These are phyloP conservation scores for Gamsiella multidivaricata DNA, from an alignment of 192 early-diverging fungal genomes.

Conservation along the genomic window DNA sequence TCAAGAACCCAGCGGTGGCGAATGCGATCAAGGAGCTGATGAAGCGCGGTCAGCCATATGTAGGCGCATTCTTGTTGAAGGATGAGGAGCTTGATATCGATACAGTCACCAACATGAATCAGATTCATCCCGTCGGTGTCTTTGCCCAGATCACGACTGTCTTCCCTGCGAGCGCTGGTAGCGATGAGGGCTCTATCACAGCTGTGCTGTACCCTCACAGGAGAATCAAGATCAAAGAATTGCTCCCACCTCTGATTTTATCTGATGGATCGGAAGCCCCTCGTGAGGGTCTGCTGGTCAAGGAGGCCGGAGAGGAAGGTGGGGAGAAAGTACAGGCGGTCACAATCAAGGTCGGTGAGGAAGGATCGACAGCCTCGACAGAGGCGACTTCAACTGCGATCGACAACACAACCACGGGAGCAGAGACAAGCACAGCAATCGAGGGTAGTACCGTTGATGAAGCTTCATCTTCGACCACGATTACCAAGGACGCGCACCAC, in stretches of 20 bases:
- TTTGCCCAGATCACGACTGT: slow-evolving; percentile 97
- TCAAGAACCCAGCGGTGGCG: slow-evolving; percentile 94
- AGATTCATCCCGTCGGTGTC: slow-evolving; percentile 92
- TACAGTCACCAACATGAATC: slow-evolving; percentile 75
- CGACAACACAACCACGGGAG: slow-evolving; percentile 11
- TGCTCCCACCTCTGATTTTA: slow-evolving; percentile 62
- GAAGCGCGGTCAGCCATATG: slow-evolving; percentile 94
- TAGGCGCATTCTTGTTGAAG: slow-evolving; percentile 94
- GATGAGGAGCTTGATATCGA: slow-evolving; percentile 91
- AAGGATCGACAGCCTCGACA: slow-evolving; percentile 21
- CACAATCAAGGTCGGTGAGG: slow-evolving; percentile 35
- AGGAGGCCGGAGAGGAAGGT: slow-evolving; percentile 28
- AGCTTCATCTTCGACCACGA: not conserved
- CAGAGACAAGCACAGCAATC: slow-evolving; percentile 18
- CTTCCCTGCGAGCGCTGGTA: slow-evolving; percentile 79
- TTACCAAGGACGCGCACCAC: slow-evolving; percentile 13
- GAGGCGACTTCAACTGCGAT: not conserved
- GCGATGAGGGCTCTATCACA: slow-evolving; percentile 85
- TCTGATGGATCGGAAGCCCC: slow-evolving; percentile 47
- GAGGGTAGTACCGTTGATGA: slow-evolving; percentile 30
- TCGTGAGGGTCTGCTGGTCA: slow-evolving; percentile 38
- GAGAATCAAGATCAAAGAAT: slow-evolving; percentile 81
- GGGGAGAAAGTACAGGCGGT: slow-evolving; percentile 19
- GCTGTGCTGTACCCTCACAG: slow-evolving; percentile 97
- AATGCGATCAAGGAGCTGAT: slow-evolving; percentile 92